These are phyloP conservation scores for Dactylis glomerata DNA, from an alignment of 176 grass and related monocot species.

Conservation along the genomic window DNA sequence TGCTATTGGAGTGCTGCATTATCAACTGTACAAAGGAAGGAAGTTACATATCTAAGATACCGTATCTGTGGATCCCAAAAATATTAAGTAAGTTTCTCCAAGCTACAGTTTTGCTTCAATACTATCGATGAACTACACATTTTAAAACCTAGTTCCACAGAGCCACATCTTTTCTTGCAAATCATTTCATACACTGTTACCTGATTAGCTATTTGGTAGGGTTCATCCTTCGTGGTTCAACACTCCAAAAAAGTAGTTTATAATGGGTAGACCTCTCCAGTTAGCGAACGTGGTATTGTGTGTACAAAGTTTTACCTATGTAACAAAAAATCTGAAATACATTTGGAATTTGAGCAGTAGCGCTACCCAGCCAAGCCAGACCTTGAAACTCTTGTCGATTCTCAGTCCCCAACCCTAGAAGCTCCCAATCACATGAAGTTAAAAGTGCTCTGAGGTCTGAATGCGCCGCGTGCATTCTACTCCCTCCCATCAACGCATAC, in stretches of 20 bases:
- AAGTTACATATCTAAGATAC: background rate
- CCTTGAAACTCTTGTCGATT: background rate
- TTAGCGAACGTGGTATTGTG: background rate
- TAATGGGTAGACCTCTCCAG: background rate
- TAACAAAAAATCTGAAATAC: background rate
- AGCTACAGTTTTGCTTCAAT: background rate
- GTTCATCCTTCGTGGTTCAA: background rate
- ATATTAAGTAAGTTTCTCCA: background rate
- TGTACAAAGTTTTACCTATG: background rate
- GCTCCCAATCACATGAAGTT: background rate
- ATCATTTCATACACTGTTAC: background rate
- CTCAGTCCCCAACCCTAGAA: background rate
- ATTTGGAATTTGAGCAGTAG: background rate
- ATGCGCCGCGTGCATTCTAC: too few species aligned
- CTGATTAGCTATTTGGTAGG: background rate
- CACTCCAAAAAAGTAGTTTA: background rate
- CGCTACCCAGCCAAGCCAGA: background rate
- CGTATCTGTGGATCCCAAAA: background rate
- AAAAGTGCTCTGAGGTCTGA: too few species aligned
- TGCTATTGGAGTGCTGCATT: slow-evolving; percentile 19
- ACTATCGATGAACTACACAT: background rate
- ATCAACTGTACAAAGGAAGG: slow-evolving; percentile 35
- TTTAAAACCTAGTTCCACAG: background rate
- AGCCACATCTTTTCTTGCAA: background rate
- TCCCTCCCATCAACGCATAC: too few species aligned